Evolutionary conservation across 495 filamentous ascomycete genomes (phyloP).

Genomic region (Neurospora intermedia): DNA sequence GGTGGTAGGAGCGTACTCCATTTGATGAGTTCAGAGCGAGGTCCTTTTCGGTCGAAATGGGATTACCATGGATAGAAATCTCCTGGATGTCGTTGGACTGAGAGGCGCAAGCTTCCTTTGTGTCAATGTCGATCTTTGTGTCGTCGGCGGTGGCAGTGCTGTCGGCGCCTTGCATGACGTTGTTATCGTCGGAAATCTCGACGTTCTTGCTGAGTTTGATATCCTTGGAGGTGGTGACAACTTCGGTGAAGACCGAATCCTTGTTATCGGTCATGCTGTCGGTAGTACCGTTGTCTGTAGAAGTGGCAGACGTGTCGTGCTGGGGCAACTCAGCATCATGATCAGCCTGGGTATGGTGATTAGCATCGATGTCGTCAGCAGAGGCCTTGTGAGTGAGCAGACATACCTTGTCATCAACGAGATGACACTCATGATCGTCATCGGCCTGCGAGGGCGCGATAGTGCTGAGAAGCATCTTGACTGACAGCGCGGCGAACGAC

Average conservation of each 20-base stretch:
- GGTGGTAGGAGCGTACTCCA: background rate
- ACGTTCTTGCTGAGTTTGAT: background rate
- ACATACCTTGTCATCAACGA: background rate
- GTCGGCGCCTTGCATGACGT: background rate
- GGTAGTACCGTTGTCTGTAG: fast-evolving
- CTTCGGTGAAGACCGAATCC: fast-evolving
- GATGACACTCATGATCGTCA: background rate
- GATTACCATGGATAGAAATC: background rate
- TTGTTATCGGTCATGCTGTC: background rate
- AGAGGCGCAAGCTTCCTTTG: background rate
- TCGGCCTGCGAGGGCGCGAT: background rate
- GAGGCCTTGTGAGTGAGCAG: background rate
- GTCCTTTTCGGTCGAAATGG: background rate
- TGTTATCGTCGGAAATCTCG: background rate
- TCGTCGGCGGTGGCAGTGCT: background rate
- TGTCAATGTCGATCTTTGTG: background rate
- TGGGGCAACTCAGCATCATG: fast-evolving
- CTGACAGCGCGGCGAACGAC: background rate
- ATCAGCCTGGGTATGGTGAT: background rate
- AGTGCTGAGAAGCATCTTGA: background rate
- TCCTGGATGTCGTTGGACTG: background rate
- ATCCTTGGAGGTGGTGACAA: background rate
- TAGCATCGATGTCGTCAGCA: background rate
- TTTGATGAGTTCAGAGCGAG: background rate
- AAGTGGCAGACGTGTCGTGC: background rate